These are phyloP conservation scores for Discostella stelligeroides DNA, from an alignment of 108 stramenopile genomes.

Conservation along the genomic window DNA sequence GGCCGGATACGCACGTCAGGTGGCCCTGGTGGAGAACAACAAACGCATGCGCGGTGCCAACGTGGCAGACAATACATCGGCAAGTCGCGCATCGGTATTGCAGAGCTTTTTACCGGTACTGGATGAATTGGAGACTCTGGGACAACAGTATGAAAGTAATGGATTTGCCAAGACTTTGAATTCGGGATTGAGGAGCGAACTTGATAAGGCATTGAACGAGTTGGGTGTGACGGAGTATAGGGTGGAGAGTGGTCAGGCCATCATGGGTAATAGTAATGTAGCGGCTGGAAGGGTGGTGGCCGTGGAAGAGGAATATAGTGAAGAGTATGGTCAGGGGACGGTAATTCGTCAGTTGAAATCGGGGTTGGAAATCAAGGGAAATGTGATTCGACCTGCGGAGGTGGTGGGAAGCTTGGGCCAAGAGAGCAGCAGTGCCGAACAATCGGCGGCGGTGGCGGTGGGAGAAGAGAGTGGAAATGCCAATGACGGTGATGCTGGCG, in stretches of 20 bases:
- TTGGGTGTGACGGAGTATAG: constrained; percentile 65
- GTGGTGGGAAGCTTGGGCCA: constrained; percentile 65
- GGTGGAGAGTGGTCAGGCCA: constrained; percentile 53
- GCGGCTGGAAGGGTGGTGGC: constrained; percentile 47
- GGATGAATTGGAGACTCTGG: constrained; percentile 61
- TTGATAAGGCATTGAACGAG: constrained; percentile 52
- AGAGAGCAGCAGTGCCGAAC: constrained; percentile 46
- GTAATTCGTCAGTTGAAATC: constrained; percentile 52
- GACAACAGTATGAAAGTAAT: constrained; percentile 51
- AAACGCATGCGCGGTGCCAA: constrained; percentile 66
- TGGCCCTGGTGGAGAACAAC: constrained; percentile 83
- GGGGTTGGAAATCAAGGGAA: constrained; percentile 76
- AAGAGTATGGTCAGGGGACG: constrained; percentile 56
- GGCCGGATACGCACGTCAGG: constrained; percentile 78
- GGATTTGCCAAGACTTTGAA: constrained; percentile 68
- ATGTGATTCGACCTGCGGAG: constrained; percentile 69
- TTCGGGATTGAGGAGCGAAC: constrained; percentile 34
- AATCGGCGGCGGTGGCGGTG: constrained; percentile 13
- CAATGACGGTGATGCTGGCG: background rate
- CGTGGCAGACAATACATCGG: constrained; percentile 46
- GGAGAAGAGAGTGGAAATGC: no score
- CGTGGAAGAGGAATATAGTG: constrained; percentile 57
- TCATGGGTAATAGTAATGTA: no score
- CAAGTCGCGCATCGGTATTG: constrained; percentile 56
- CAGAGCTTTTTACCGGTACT: constrained; percentile 65